These are phyloP conservation scores for Boletus sp. DNA, from an alignment of 768 basidiomycete genomes.

Conservation along the genomic window DNA sequence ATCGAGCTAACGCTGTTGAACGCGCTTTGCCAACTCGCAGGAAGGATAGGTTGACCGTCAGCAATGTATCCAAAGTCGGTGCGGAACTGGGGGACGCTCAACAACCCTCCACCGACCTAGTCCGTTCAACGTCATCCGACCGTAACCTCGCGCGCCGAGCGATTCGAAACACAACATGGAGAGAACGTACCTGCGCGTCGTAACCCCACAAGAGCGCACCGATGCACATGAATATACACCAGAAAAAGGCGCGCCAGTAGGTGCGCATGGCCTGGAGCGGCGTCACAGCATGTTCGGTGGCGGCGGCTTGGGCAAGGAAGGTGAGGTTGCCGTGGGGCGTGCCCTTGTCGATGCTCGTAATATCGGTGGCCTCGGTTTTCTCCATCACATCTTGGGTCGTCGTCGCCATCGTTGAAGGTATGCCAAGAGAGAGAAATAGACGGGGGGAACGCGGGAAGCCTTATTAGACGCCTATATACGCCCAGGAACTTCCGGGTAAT, in stretches of 20 bases:
- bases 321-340: constrained; percentile 9
- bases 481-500: not conserved
- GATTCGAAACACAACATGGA: not conserved
- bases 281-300: constrained; percentile 19
- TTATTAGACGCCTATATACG: not conserved
- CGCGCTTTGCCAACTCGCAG: constrained; percentile 30
- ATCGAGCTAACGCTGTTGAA: constrained; percentile 26
- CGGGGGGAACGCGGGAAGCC: not conserved
- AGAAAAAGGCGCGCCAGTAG: constrained; percentile 25
- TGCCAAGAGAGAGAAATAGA: not conserved
- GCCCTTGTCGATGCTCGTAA: constrained; percentile 10
- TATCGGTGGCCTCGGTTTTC: constrained; percentile 6
- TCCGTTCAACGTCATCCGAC: not conserved
- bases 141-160: not conserved
- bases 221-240: constrained; percentile 27
- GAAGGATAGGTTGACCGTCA: constrained; percentile 7
- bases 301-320: constrained; percentile 23
- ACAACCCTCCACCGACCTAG: constrained; percentile 21
- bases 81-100: constrained; percentile 26
- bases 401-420: constrained; percentile 6
- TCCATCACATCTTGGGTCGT: not conserved
- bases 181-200: constrained; percentile 21
- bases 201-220: constrained; percentile 28
- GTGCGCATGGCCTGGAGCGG: constrained; percentile 20
- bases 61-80: constrained; percentile 23